phyloP scores from a whole-genome alignment of 2,329 filamentous ascomycete genomes.

The Meredithiella fracta region DNA sequence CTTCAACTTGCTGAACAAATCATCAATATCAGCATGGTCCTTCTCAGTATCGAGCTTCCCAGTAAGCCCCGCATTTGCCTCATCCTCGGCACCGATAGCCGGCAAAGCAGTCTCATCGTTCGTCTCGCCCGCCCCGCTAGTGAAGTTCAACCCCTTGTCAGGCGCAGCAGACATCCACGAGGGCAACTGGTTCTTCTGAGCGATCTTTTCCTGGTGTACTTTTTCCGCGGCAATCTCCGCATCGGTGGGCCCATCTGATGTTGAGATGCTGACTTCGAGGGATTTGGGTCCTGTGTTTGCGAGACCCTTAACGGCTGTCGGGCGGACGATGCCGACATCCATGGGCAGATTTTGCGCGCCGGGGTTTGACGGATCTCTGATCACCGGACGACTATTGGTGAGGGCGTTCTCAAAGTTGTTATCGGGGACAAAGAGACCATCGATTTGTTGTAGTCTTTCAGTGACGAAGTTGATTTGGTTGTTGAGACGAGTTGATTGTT shows the following conservation, averaged over 20 bases:
- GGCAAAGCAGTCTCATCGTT: conserved; percentile 18
- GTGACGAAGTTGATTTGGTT: conserved; percentile 66
- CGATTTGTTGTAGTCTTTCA: conserved; percentile 59
- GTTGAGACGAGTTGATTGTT: conserved; percentile 59
- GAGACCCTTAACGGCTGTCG: conserved; percentile 54
- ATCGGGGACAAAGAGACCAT: conserved; percentile 55
- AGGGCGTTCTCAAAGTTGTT: conserved; percentile 58
- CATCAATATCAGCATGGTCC: conserved; percentile 43
- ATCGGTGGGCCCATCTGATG: conserved; percentile 46
- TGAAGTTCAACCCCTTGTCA: conserved; percentile 33
- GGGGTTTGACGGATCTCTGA: conserved; percentile 51
- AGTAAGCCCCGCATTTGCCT: conserved; percentile 29
- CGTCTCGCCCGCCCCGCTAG: conserved; percentile 32
- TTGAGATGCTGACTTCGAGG: conserved; percentile 53
- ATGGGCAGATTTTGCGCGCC: conserved; percentile 43
- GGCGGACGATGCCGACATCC: conserved; percentile 35
- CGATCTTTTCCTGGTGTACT: conserved; percentile 47
- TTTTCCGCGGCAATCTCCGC: conserved; percentile 50
- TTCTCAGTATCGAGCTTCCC: conserved; percentile 29
- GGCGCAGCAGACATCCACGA: conserved; percentile 52
- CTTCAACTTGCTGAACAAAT: conserved; percentile 51
- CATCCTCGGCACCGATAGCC: conserved; percentile 25
- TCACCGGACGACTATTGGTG: conserved; percentile 43
- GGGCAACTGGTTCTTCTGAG: conserved; percentile 52
- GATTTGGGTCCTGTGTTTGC: conserved; percentile 50